phyloP scores from a whole-genome alignment of 345 rosid genomes.

The Clarkia xantiana region DNA sequence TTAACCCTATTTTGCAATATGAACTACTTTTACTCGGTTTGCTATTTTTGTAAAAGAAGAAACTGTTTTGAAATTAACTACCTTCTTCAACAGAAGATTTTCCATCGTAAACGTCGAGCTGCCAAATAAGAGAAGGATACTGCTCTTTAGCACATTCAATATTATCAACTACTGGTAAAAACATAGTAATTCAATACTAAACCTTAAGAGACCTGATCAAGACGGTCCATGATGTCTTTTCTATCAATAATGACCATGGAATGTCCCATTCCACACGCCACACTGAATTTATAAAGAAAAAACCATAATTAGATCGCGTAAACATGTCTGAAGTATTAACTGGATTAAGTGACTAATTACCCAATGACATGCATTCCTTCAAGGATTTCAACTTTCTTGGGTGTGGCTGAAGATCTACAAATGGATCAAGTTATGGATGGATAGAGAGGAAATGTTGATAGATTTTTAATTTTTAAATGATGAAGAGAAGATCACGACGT shows the following conservation, averaged over 20 bases:
- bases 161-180: no score
- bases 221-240: conserved; percentile 43
- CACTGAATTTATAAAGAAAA: conserved; percentile 29
- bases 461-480: conserved; percentile 5
- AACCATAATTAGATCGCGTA: not conserved
- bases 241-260: conserved; percentile 86
- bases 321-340: conserved; percentile 1
- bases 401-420: conserved; percentile 84
- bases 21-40: no score
- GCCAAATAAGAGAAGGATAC: conserved; percentile 12
- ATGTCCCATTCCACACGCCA: conserved; percentile 79
- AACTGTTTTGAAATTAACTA: no score
- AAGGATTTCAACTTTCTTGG: conserved; percentile 84
- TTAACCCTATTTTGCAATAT: no score
- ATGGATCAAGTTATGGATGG: not conserved
- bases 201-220: conserved; percentile 55
- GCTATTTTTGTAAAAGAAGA: no score
- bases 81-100: conserved; percentile 80
- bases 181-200: no score
- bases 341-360: conserved; percentile 21
- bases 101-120: conserved; percentile 82
- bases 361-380: conserved; percentile 87
- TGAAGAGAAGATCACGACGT: conserved; percentile 11
- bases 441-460: conserved; percentile 5
- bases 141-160: not conserved